phyloP scores from a whole-genome alignment of 2,329 filamentous ascomycete genomes.

The Aspergillus quadricinctus region DNA sequence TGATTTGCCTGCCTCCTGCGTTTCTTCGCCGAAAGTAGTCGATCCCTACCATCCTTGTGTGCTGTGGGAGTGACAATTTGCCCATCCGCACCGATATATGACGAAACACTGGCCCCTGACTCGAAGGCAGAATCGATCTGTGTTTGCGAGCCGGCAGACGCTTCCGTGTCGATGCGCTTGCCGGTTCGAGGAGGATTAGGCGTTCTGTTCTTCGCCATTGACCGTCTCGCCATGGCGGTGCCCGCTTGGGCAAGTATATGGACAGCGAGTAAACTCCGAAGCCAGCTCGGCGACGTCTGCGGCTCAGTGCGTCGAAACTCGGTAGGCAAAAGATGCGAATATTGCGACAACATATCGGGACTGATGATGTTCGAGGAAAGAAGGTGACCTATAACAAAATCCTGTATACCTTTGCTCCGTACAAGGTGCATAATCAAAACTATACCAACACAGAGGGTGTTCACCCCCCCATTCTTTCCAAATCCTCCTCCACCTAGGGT shows the following conservation, averaged over 20 bases:
- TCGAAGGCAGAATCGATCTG: conserved; percentile 42
- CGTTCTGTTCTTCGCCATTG: conserved; percentile 44
- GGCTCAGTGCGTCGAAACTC: conserved; percentile 41
- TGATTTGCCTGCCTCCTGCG: conserved; percentile 87
- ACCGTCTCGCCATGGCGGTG: conserved; percentile 45
- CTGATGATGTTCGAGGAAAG: conserved; percentile 42
- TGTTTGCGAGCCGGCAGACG: conserved; percentile 40
- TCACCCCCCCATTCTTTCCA: conserved; percentile 45
- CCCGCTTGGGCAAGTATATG: conserved; percentile 48
- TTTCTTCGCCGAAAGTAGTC: conserved; percentile 65
- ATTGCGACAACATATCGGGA: conserved; percentile 40
- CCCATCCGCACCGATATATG: conserved; percentile 37
- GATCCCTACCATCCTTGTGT: conserved; percentile 53
- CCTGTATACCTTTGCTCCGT: conserved; percentile 45
- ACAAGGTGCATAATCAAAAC: conserved; percentile 44
- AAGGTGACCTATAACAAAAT: conserved; percentile 47
- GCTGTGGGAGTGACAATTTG: conserved; percentile 50
- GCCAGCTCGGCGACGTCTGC: conserved; percentile 42
- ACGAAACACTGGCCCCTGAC: conserved; percentile 39
- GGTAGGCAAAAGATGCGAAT: conserved; percentile 39
- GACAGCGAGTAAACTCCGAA: conserved; percentile 45
- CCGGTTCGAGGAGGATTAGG: conserved; percentile 36
- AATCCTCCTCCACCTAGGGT: conserved; percentile 75
- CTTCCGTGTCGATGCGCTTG: conserved; percentile 44
- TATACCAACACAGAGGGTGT: conserved; percentile 42